Evolutionary conservation across 2,329 filamentous ascomycete species (phyloP).

Genomic region (Oidium heveae): DNA sequence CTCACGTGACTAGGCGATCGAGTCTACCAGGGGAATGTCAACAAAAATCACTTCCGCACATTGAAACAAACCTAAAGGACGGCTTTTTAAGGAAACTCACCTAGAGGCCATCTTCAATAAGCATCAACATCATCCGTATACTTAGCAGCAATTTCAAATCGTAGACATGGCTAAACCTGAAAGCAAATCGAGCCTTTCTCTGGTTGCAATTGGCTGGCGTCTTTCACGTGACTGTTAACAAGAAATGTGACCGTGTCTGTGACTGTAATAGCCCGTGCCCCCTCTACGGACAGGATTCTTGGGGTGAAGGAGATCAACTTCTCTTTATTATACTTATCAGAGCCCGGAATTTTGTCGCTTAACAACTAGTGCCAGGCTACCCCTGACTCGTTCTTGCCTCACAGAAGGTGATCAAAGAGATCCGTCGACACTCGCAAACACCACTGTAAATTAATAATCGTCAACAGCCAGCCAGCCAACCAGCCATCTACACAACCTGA

Average conservation of each 20-base stretch:
- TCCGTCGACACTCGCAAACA: neutral
- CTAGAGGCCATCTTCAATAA: slow-evolving; percentile 14
- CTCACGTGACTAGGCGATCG: slow-evolving; percentile 70
- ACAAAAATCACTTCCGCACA: slow-evolving; percentile 2
- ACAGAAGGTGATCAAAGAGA: slow-evolving; percentile 2
- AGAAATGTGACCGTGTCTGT: neutral
- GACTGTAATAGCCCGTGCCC: neutral
- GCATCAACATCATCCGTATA: slow-evolving; percentile 9
- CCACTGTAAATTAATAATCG: neutral
- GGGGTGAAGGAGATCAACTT: slow-evolving; percentile 3
- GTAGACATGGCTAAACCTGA: too few relatives aligned
- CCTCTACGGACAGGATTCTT: neutral
- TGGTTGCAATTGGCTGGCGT: neutral
- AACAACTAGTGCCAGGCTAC: slow-evolving; percentile 2
- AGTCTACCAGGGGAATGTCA: slow-evolving; percentile 27
- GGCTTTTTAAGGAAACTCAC: slow-evolving; percentile 7
- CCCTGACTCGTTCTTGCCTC: slow-evolving; percentile 3
- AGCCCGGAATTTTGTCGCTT: slow-evolving; percentile 1
- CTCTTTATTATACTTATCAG: slow-evolving; percentile 4
- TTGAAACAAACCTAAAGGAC: neutral
- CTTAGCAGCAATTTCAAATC: neutral
- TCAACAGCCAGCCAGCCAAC: too few relatives aligned
- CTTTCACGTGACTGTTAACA: neutral
- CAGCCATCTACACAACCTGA: too few relatives aligned
- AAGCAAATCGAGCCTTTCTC: too few relatives aligned